Conservation (phyloP, 768 basidiomycete species). For the Collybiopsis luxurians region DNA sequence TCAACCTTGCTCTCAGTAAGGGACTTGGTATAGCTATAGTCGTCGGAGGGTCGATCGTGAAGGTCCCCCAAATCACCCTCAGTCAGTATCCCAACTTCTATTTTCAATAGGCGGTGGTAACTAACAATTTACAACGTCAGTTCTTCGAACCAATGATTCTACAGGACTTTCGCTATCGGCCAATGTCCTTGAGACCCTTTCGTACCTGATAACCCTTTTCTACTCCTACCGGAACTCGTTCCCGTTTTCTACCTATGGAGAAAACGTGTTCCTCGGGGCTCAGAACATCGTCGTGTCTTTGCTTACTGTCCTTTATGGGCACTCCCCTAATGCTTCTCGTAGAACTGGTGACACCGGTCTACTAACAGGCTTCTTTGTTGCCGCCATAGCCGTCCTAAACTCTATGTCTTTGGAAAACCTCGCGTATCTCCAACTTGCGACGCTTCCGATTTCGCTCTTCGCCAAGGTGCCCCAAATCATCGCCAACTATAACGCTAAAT, state of each 20-base stretch:
- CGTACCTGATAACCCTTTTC: conserved; percentile 85
- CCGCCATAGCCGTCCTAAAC: conserved; percentile 15
- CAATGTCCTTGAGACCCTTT: conserved; percentile 86
- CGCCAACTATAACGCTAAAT: conserved; percentile 69
- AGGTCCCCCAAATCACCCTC: conserved; percentile 86
- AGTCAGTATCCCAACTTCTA: conserved; percentile 37
- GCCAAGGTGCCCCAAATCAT: conserved; percentile 94
- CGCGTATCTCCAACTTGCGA: conserved; percentile 76
- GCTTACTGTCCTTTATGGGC: conserved; percentile 70
- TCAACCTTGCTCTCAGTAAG: conserved; percentile 92
- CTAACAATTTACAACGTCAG: too few relatives aligned
- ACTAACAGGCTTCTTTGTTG: conserved; percentile 16
- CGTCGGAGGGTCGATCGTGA: conserved; percentile 90
- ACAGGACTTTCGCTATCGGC: conserved; percentile 84
- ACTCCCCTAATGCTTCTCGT: not conserved
- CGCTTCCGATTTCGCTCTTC: conserved; percentile 87
- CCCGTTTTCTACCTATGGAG: conserved; percentile 98
- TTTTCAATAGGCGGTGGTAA: too few relatives aligned
- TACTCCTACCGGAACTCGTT: conserved; percentile 85
- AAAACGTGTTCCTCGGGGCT: conserved; percentile 89
- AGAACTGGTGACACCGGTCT: not conserved
- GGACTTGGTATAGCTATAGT: conserved; percentile 92
- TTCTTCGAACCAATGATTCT: conserved; percentile 71
- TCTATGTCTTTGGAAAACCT: conserved; percentile 48
- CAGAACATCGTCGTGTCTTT: conserved; percentile 88